Evolutionary conservation across 2,329 filamentous ascomycete species (phyloP), one percentile per base, ranked within the genome.

Genomic region (Aspergillus alliaceus): DNA sequence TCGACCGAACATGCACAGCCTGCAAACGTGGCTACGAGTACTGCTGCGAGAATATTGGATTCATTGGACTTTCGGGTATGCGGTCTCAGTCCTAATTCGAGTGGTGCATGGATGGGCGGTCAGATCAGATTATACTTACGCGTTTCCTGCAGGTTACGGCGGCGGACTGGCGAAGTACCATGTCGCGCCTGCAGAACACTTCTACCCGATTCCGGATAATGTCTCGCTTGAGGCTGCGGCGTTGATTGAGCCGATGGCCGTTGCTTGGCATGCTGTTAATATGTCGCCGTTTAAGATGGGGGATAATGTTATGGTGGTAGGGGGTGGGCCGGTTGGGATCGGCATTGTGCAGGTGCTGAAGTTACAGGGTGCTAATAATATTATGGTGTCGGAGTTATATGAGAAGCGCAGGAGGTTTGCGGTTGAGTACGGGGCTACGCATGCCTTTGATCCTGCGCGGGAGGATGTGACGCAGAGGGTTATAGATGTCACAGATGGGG

Each of bases 261-360:
- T 89, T 0, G 85, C 83, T 8, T 88, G 85, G 85, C 86, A 89
- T 63, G 85, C 84, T 0, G 80, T 86, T 9, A 76, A 77, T 5
- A 73, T 81, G 4, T 78, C 78, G 0, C 77, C 78, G 0, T 70
- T 85, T 34, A 76, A 77, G 12, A 53, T 66, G 2, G 79, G 78
- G 1, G 76, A 82, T 14, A 76, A 75, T 1, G 81, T 81, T 1
- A 65, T 88, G 20, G 77, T 89, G 6, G 71, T 87, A 3, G 86
- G 86, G 5, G 84, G 82, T 0, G 86, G 86, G 0, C 86, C 86
- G 0, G 87, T 89, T 48, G 86, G 85, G 0, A 74, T 88, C 11
- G 82, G 82, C 0, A 76, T 87, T 4, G 78, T 88, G 2, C 81
- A 86, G 58, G 82, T 82, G n/a, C 74, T 89, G 6, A 76, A 79